These are phyloP conservation scores for Naumovozyma baii DNA, from an alignment of 805 yeast genomes.

Conservation along the genomic window DNA sequence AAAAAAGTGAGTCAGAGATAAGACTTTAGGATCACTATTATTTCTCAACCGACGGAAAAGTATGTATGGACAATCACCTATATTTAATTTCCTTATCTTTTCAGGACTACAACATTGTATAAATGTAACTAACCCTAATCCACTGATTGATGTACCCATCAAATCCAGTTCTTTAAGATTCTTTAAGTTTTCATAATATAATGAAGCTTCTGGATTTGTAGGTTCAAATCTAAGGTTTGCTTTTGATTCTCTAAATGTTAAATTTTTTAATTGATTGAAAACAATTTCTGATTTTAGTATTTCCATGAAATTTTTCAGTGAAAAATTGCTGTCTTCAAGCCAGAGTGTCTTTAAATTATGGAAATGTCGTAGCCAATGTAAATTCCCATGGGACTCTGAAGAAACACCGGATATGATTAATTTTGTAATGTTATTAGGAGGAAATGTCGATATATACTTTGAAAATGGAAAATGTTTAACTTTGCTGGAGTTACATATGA, in stretches of 20 bases:
- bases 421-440: constrained; percentile 6
- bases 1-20: constrained; percentile 13
- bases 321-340: constrained; percentile 23
- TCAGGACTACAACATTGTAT: constrained; percentile 7
- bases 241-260: constrained; percentile 24
- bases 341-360: constrained; percentile 18
- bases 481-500: constrained; percentile 17
- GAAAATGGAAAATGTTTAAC: constrained; percentile 14
- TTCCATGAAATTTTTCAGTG: constrained; percentile 12
- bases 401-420: constrained; percentile 18
- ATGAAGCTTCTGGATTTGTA: not conserved
- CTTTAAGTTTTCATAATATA: constrained; percentile 12
- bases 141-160: constrained; percentile 26
- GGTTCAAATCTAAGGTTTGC: constrained; percentile 6
- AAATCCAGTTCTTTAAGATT: constrained; percentile 16
- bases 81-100: constrained; percentile 13
- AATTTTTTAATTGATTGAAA: constrained; percentile 11
- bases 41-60: constrained; percentile 4
- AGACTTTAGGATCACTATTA: constrained; percentile 3
- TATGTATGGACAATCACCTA: constrained; percentile 25
- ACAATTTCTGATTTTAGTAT: constrained; percentile 10
- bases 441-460: constrained; percentile 5
- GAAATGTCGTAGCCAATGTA: constrained; percentile 20
- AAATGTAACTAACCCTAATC: constrained; percentile 15
- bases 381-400: constrained; percentile 5